Evolutionary conservation across 2,329 filamentous ascomycete genomes (phyloP).

Genomic region (Colletotrichum spaethianum): DNA sequence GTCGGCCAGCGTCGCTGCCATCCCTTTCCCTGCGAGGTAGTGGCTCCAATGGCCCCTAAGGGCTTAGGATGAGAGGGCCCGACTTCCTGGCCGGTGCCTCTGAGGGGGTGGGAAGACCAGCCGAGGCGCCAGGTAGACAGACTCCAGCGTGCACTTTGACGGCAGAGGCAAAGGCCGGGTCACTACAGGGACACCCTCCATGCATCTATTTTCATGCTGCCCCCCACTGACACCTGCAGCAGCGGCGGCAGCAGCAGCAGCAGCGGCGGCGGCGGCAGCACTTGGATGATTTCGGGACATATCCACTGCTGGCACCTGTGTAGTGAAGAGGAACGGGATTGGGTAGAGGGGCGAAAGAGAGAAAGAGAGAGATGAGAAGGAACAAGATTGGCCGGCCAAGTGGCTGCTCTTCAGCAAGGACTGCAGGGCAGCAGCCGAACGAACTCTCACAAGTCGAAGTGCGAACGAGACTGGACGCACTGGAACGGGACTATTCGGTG

Average conservation of each 20-base stretch:
- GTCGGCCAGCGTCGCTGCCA: conserved; percentile 17
- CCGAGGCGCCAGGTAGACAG: conserved; percentile 4
- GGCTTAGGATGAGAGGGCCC: conserved; percentile 18
- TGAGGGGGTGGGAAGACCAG: background rate
- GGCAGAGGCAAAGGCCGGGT: background rate
- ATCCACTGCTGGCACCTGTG: conserved; percentile 39
- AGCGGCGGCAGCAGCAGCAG: conserved; percentile 4
- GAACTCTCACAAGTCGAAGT: conserved; percentile 10
- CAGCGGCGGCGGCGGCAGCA: conserved; percentile 12
- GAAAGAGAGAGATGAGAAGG: background rate
- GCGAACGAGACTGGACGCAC: conserved; percentile 2
- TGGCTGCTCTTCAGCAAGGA: conserved; percentile 9
- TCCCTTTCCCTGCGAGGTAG: conserved; percentile 13
- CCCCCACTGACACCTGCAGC: conserved; percentile 4
- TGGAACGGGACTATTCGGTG: background rate
- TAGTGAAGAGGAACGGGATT: conserved; percentile 17
- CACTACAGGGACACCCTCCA: conserved; percentile 13
- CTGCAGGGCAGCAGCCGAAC: conserved; percentile 15
- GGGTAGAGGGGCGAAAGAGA: background rate
- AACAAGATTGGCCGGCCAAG: background rate
- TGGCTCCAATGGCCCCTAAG: conserved; percentile 7
- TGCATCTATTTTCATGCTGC: conserved; percentile 8
- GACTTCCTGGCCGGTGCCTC: conserved; percentile 13
- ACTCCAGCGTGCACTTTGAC: conserved; percentile 10
- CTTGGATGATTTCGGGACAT: conserved; percentile 22